Conservation (phyloP, 108 stramenopile species). For the Fragilariopsis cylindrus region DNA sequence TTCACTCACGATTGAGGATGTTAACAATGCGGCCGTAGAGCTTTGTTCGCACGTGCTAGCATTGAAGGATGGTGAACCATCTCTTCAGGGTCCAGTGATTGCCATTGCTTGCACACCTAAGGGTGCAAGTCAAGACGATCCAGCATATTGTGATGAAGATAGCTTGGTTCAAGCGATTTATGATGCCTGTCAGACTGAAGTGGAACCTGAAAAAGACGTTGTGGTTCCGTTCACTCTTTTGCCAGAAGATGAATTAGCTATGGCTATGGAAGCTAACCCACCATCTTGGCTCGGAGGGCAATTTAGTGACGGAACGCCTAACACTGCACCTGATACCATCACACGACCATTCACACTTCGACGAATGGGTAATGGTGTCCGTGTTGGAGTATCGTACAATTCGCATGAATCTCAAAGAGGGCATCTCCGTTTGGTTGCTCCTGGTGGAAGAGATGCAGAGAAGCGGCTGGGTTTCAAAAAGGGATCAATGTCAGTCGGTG, state of each 20-base stretch:
- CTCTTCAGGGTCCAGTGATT: conserved; percentile 65
- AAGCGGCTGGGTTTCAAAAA: conserved; percentile 75
- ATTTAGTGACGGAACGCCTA: conserved; percentile 89
- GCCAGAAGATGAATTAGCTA: conserved; percentile 64
- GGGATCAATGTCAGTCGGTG: conserved; percentile 90
- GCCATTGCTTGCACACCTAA: conserved; percentile 85
- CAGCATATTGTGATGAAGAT: conserved; percentile 68
- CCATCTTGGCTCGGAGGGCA: conserved; percentile 75
- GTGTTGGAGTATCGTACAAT: conserved; percentile 81
- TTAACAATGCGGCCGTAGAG: conserved; percentile 89
- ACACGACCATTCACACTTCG: conserved; percentile 88
- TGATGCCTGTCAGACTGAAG: conserved; percentile 75
- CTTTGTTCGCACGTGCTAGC: conserved; percentile 91
- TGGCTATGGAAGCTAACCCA: conserved; percentile 60
- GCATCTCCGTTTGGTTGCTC: conserved; percentile 86
- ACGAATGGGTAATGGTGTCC: conserved; percentile 82
- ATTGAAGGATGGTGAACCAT: conserved; percentile 65
- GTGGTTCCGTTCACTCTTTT: conserved; percentile 83
- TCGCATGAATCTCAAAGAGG: conserved; percentile 89
- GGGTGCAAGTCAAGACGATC: conserved; percentile 46
- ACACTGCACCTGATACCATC: conserved; percentile 79
- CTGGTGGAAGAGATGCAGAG: conserved; percentile 93
- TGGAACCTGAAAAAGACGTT: conserved; percentile 85
- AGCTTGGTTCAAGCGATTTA: conserved; percentile 69
- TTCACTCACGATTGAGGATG: conserved; percentile 91